Evolutionary conservation across 768 basidiomycete genomes (phyloP).

Genomic region (Boletus edulis): DNA sequence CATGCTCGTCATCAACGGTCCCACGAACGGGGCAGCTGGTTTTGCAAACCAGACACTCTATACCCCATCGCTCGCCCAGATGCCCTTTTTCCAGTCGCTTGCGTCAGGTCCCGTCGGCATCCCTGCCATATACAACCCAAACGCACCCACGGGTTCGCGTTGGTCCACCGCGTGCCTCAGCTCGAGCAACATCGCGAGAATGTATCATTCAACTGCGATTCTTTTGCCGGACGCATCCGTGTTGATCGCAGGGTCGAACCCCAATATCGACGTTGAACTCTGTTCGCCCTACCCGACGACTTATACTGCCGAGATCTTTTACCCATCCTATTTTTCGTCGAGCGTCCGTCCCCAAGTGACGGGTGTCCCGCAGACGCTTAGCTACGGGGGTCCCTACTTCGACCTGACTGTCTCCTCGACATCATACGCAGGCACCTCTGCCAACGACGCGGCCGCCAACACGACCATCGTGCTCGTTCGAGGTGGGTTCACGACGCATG

Average conservation of each 20-base stretch:
- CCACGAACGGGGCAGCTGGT: conserved; percentile 82
- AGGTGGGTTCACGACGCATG: conserved; percentile 18
- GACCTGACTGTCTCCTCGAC: conserved; percentile 66
- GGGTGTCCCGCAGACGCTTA: conserved; percentile 68
- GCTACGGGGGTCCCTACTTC: conserved; percentile 83
- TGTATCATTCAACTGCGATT: conserved; percentile 93
- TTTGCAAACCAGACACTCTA: conserved; percentile 59
- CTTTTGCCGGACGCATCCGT: conserved; percentile 86
- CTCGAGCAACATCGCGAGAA: conserved; percentile 63
- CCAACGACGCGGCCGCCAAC: conserved; percentile 54
- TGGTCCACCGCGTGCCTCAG: conserved; percentile 70
- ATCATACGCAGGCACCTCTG: conserved; percentile 44
- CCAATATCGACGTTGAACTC: conserved; percentile 78
- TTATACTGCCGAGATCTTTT: conserved; percentile 85
- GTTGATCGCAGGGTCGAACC: conserved; percentile 64
- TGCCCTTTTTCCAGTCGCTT: conserved; percentile 72
- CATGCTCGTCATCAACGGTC: conserved; percentile 82
- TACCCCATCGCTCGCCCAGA: conserved; percentile 41
- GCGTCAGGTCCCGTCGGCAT: conserved; percentile 76
- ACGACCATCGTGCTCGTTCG: conserved; percentile 77
- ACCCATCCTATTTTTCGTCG: conserved; percentile 80
- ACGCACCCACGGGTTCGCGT: conserved; percentile 62
- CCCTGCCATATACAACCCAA: conserved; percentile 82
- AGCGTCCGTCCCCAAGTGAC: background rate
- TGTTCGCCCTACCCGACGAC: conserved; percentile 66